Evolutionary conservation across 805 yeast genomes (phyloP).

Genomic region (Saccharomycopsis amapae): DNA sequence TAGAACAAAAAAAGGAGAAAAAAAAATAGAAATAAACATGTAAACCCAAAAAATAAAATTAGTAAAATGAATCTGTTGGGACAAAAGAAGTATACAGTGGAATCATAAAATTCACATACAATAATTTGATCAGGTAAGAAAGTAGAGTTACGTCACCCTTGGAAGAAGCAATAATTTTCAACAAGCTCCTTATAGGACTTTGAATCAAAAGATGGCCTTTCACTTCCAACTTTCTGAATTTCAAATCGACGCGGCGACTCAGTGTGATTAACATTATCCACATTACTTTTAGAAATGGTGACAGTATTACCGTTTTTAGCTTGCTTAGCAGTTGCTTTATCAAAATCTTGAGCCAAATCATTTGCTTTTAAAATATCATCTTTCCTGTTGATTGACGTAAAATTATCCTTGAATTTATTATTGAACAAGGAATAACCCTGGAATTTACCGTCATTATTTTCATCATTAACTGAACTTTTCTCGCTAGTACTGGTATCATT

Average conservation of each 20-base stretch:
- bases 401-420: no score
- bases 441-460: background rate
- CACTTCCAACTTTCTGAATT: slow-evolving; percentile 15
- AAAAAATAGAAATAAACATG: no score
- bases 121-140: no score
- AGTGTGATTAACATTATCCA: background rate
- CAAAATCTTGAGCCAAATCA: no score
- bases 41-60: no score
- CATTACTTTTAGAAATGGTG: no score
- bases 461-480: background rate
- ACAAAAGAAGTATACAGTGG: background rate
- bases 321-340: background rate
- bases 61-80: no score
- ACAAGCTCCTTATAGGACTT: slow-evolving; percentile 49
- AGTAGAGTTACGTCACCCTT: slow-evolving; percentile 26
- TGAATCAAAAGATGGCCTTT: slow-evolving; percentile 37
- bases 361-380: no score
- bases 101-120: background rate
- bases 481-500: background rate
- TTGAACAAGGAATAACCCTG: no score
- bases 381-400: no score
- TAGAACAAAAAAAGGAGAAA: no score
- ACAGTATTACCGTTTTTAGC: no score
- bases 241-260: slow-evolving; percentile 3
- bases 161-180: slow-evolving; percentile 55